Evolutionary conservation across 2,329 filamentous ascomycete genomes (phyloP).

Genomic region (Trichoderma oligosporum): DNA sequence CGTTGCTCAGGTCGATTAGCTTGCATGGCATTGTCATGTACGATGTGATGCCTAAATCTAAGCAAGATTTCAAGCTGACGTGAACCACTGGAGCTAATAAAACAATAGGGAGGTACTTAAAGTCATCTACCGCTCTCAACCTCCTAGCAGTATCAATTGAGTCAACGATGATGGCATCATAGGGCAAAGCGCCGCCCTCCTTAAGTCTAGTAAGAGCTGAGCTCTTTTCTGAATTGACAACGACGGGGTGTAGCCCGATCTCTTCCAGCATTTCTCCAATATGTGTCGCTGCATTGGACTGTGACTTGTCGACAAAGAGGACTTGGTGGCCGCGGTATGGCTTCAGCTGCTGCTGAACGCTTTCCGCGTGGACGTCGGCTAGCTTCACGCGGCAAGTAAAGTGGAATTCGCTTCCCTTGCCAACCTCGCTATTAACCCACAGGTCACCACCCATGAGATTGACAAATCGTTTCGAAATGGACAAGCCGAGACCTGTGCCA

Average conservation of each 20-base stretch:
- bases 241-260: conserved; percentile 75
- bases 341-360: conserved; percentile 77
- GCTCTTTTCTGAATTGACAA: conserved; percentile 76
- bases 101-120: conserved; percentile 97
- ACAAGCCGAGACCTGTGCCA: conserved; percentile 87
- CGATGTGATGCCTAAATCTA: conserved; percentile 95
- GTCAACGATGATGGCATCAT: conserved; percentile 95
- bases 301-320: conserved; percentile 88
- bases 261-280: conserved; percentile 74
- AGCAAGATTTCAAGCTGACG: conserved; percentile 85
- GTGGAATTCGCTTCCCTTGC: conserved; percentile 89
- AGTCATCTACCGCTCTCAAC: conserved; percentile 82
- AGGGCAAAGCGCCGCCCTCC: conserved; percentile 60
- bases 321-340: conserved; percentile 93
- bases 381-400: conserved; percentile 91
- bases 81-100: conserved; percentile 84
- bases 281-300: conserved; percentile 70
- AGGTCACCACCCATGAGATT: conserved; percentile 95
- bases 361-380: conserved; percentile 71
- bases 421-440: conserved; percentile 91
- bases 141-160: conserved; percentile 86
- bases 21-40: conserved; percentile 98
- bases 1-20: conserved; percentile 90
- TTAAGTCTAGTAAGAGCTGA: conserved; percentile 52
- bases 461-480: conserved; percentile 91